Evolutionary conservation across 2,329 filamentous ascomycete species (phyloP).

Genomic region (Fusarium verrucosum): DNA sequence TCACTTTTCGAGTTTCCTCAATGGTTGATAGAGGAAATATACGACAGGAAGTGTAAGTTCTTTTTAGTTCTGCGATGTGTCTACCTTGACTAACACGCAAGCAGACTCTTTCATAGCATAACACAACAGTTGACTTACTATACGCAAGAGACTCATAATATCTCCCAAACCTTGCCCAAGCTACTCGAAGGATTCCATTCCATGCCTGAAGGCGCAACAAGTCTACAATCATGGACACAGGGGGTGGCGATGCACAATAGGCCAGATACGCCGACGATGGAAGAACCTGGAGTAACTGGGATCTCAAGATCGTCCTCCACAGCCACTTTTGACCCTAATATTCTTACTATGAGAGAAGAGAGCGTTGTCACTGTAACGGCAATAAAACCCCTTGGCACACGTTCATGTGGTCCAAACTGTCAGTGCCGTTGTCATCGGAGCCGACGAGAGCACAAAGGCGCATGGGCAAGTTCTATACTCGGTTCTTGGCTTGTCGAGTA

Average conservation of each 20-base stretch:
- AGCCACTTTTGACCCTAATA: accelerated
- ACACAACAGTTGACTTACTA: not conserved
- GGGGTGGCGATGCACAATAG: accelerated
- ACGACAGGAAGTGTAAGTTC: conserved; percentile 17
- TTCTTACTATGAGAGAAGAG: not conserved
- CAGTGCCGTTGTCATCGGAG: conserved; percentile 19
- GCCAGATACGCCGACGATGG: accelerated
- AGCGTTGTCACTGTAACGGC: not conserved
- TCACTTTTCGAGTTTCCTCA: not conserved
- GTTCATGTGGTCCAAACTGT: not conserved
- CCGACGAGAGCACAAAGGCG: not conserved
- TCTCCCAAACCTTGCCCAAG: accelerated
- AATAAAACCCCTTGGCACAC: not conserved
- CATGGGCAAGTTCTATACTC: not conserved
- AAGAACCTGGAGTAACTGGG: accelerated
- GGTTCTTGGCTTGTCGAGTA: conserved; percentile 16
- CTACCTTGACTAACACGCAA: not conserved
- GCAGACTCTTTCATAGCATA: not conserved
- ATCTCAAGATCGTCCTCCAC: accelerated
- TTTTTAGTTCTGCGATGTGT: accelerated
- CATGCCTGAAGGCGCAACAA: accelerated
- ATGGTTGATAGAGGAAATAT: conserved; percentile 3
- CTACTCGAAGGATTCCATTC: accelerated
- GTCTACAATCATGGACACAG: accelerated
- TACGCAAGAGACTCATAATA: accelerated